Conservation (phyloP, 345 rosid species). For the Zanthoxylum bungeanum region DNA sequence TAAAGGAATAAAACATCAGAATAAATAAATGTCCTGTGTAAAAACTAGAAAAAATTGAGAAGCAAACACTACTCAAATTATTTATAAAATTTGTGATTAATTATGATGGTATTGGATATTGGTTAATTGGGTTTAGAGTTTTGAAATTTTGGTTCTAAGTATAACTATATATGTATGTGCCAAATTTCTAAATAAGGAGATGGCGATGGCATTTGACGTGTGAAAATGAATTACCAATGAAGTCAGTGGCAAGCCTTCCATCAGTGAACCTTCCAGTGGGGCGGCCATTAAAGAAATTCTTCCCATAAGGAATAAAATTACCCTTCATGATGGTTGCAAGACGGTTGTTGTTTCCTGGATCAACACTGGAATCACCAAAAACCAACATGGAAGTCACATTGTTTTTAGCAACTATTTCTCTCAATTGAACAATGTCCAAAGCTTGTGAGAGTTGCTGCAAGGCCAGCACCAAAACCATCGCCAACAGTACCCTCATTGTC, state of each 20-base stretch:
- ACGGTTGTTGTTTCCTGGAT: slow-evolving; percentile 71
- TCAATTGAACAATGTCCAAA: slow-evolving; percentile 26
- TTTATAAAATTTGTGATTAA: no score
- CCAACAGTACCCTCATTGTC: background rate
- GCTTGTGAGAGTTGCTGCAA: slow-evolving; percentile 23
- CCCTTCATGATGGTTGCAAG: slow-evolving; percentile 47
- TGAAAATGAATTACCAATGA: slow-evolving; percentile 36
- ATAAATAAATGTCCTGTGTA: no score
- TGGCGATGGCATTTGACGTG: no score
- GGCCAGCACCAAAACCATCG: slow-evolving; percentile 4
- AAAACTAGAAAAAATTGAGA: no score
- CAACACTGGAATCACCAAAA: slow-evolving; percentile 90
- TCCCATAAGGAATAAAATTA: slow-evolving; percentile 70
- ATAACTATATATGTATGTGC: no score
- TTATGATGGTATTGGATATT: no score
- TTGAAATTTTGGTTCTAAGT: no score
- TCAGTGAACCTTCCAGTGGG: slow-evolving; percentile 67
- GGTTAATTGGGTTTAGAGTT: no score
- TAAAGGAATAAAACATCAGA: background rate
- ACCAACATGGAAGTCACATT: slow-evolving; percentile 63
- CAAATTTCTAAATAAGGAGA: no score
- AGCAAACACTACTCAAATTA: no score
- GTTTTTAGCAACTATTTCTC: slow-evolving; percentile 40
- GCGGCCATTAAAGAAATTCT: slow-evolving; percentile 46
- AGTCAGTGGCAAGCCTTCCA: slow-evolving; percentile 77